These are phyloP conservation scores for Imleria badia DNA, from an alignment of 768 basidiomycete species.

Conservation along the genomic window DNA sequence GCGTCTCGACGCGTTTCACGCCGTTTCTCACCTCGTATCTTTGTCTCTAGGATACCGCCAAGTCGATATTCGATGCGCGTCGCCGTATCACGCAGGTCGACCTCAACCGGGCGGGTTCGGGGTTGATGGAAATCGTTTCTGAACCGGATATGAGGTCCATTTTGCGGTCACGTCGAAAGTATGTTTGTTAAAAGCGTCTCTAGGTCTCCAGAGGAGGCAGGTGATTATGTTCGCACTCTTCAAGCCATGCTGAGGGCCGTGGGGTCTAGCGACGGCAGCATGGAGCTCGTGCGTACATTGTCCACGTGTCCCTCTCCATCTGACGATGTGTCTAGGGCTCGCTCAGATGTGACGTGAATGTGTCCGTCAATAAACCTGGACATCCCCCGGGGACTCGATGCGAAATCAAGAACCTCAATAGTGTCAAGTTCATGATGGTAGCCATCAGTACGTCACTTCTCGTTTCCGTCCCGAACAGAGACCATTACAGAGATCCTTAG, in stretches of 20 bases:
- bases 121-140: slow-evolving; percentile 94
- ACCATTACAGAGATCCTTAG: slow-evolving; percentile 42
- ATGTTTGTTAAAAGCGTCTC: not conserved
- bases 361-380: slow-evolving; percentile 77
- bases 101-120: slow-evolving; percentile 86
- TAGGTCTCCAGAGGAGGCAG: slow-evolving; percentile 88
- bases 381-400: slow-evolving; percentile 52
- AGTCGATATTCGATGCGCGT: slow-evolving; percentile 62
- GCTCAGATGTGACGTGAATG: slow-evolving; percentile 91
- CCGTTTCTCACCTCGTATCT: not conserved
- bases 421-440: slow-evolving; percentile 58
- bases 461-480: not conserved
- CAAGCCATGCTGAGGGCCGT: slow-evolving; percentile 80
- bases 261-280: slow-evolving; percentile 91
- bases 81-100: slow-evolving; percentile 66
- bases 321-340: slow-evolving; percentile 63
- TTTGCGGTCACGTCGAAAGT: not conserved
- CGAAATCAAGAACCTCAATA: slow-evolving; percentile 7
- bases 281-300: slow-evolving; percentile 77
- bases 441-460: slow-evolving; percentile 75
- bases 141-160: slow-evolving; percentile 80
- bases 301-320: not conserved
- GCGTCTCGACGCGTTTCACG: not conserved
- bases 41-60: slow-evolving; percentile 79
- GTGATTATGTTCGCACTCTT: slow-evolving; percentile 77